phyloP scores from a whole-genome alignment of 1,284 basidiomycete species.

The Phylloboletellus chloephorus region DNA sequence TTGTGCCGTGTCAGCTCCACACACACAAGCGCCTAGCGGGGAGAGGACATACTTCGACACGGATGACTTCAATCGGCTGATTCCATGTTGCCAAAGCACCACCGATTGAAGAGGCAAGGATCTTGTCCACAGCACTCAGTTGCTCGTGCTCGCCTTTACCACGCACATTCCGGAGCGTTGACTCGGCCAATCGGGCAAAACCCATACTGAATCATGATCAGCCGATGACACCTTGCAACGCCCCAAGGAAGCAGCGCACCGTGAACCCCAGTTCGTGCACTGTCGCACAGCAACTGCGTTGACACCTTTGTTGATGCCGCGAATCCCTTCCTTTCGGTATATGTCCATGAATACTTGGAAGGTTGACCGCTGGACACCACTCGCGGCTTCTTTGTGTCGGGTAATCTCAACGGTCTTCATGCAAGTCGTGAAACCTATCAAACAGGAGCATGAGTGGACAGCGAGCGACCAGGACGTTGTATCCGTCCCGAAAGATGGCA shows the following conservation, averaged over 20 bases:
- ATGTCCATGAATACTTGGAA: slow-evolving; percentile 95
- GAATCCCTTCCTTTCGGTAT: slow-evolving; percentile 88
- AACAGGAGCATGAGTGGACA: slow-evolving; percentile 11
- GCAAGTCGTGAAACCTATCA: slow-evolving; percentile 89
- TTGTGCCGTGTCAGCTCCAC: slow-evolving; percentile 29
- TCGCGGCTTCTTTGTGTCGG: slow-evolving; percentile 89
- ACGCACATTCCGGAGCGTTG: slow-evolving; percentile 68
- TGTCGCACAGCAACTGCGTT: slow-evolving; percentile 97
- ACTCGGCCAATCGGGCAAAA: slow-evolving; percentile 91
- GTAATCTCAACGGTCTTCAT: slow-evolving; percentile 99
- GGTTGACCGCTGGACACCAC: slow-evolving; percentile 87
- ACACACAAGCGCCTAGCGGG: background rate
- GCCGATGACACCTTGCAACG: background rate
- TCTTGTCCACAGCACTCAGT: slow-evolving; percentile 80
- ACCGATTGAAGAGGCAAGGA: slow-evolving; percentile 85
- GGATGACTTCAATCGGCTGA: slow-evolving; percentile 97
- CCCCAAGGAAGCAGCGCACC: slow-evolving; percentile 47
- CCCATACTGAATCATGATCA: slow-evolving; percentile 69
- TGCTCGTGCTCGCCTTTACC: slow-evolving; percentile 76
- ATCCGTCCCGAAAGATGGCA: slow-evolving; percentile 16
- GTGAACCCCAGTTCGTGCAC: slow-evolving; percentile 99
- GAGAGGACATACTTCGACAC: slow-evolving; percentile 65
- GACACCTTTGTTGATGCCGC: slow-evolving; percentile 99
- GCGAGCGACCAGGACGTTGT: background rate
- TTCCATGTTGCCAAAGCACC: slow-evolving; percentile 99